Percentiles rank a stretch among this genome's conserved stretches.
phyloP scores from a whole-genome alignment of 1,284 basidiomycete species.

The Albatrellus sp. region DNA sequence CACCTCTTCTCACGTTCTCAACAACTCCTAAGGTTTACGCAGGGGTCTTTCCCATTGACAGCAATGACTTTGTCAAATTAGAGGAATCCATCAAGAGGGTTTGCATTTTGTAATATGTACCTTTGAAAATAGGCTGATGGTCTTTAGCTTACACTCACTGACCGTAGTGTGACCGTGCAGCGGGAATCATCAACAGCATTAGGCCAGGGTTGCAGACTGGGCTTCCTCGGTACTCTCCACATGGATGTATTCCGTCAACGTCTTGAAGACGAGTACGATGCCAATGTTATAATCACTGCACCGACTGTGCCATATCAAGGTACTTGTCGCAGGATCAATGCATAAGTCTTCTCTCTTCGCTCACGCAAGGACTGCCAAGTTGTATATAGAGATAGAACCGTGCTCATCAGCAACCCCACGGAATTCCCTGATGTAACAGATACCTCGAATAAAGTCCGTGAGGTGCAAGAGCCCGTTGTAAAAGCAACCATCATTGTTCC shows the following conservation, averaged over 20 bases:
- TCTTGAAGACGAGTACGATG: slow-evolving; percentile 92
- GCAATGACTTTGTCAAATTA: slow-evolving; percentile 82
- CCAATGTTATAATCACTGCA: slow-evolving; percentile 82
- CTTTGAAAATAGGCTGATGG: slow-evolving; percentile 4
- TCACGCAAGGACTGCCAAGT: slow-evolving; percentile 30
- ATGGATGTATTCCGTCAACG: slow-evolving; percentile 97
- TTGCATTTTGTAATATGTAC: slow-evolving; percentile 15
- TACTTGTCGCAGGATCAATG: slow-evolving; percentile 20
- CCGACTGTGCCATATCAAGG: slow-evolving; percentile 90
- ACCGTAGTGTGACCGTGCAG: slow-evolving; percentile 85
- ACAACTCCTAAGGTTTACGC: slow-evolving; percentile 66
- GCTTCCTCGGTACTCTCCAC: slow-evolving; percentile 92
- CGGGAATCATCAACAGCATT: slow-evolving; percentile 89
- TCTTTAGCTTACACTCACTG: slow-evolving; percentile 69
- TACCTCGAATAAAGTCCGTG: slow-evolving; percentile 46
- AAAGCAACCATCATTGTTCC: slow-evolving; percentile 90
- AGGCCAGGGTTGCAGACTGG: slow-evolving; percentile 90
- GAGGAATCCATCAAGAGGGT: slow-evolving; percentile 94
- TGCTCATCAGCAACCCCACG: slow-evolving; percentile 79
- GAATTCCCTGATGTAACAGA: slow-evolving; percentile 82
- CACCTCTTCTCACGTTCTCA: not conserved
- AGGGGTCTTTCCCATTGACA: slow-evolving; percentile 90
- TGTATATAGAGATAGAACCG: slow-evolving; percentile 57
- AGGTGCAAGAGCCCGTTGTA: slow-evolving; percentile 82
- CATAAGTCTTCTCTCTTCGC: not conserved